Evolutionary conservation across 1,139 yeast genomes (phyloP).

Genomic region (Nakaseomyces delphensis): DNA sequence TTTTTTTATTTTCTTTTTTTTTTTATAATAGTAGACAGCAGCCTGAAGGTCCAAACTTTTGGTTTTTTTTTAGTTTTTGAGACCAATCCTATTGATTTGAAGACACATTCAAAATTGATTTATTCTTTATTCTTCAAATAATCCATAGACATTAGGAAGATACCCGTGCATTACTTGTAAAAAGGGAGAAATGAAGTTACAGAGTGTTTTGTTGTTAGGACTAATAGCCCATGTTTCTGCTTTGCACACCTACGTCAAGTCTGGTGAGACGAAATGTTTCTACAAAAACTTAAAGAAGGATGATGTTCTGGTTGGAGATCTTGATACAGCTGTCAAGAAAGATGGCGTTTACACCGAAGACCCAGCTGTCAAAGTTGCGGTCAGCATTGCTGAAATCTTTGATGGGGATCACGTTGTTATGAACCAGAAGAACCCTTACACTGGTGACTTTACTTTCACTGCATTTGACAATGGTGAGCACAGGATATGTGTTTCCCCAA

Average conservation of each 20-base stretch:
- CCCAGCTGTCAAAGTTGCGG: conserved; percentile 33
- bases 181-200: not conserved
- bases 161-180: too few species aligned
- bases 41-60: too few species aligned
- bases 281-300: conserved; percentile 45
- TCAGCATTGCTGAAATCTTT: conserved; percentile 49
- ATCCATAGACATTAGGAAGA: too few species aligned
- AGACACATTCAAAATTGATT: too few species aligned
- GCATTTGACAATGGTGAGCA: conserved; percentile 58
- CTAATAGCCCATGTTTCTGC: conserved; percentile 9
- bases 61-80: too few species aligned
- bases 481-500: conserved; percentile 50
- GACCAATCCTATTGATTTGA: too few species aligned
- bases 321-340: conserved; percentile 31
- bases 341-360: conserved; percentile 33
- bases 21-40: too few species aligned
- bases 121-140: too few species aligned
- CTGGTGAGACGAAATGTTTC: conserved; percentile 39
- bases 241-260: conserved; percentile 29
- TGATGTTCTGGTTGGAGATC: conserved; percentile 43
- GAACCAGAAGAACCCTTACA: conserved; percentile 42
- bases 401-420: conserved; percentile 51
- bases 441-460: conserved; percentile 53
- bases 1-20: not conserved
- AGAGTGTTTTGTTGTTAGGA: not conserved